Evolutionary conservation across 179 eudicot species (phyloP).

Genomic region (Heliamphora pulchella): DNA sequence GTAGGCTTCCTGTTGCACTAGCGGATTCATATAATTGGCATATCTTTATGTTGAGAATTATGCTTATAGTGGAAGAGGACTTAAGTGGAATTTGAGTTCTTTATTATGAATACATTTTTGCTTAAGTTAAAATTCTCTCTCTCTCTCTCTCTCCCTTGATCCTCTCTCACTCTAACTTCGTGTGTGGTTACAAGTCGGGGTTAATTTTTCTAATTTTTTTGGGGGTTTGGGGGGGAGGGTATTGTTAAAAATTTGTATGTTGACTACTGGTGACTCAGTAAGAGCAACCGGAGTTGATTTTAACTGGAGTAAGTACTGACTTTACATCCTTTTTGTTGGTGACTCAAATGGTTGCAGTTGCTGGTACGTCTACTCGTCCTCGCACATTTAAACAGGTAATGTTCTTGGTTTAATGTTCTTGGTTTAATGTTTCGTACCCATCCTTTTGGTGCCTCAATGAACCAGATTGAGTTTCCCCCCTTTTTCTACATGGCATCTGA

Average conservation of each 20-base stretch:
- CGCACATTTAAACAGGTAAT: conserved; percentile 67
- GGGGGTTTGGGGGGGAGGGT: background rate
- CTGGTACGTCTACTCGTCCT: conserved; percentile 72
- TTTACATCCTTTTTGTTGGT: background rate
- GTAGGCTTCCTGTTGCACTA: background rate
- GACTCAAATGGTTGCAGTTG: conserved; percentile 37
- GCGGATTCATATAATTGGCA: background rate
- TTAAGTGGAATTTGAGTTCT: background rate
- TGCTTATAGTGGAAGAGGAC: background rate
- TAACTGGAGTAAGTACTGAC: background rate
- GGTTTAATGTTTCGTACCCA: background rate
- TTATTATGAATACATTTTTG: background rate
- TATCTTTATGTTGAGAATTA: background rate
- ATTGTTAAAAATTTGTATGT: too few relatives aligned
- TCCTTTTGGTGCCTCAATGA: background rate
- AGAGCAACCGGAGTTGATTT: too few relatives aligned
- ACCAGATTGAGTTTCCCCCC: background rate
- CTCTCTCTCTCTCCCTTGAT: background rate
- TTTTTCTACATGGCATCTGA: conserved; percentile 8
- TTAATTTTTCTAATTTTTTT: background rate
- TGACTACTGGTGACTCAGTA: too few relatives aligned
- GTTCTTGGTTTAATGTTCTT: background rate
- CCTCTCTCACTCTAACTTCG: background rate
- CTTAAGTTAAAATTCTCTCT: background rate
- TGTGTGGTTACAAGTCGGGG: background rate